phyloP scores from a whole-genome alignment of 306 rosid genomes.

The Lagenaria siceraria region DNA sequence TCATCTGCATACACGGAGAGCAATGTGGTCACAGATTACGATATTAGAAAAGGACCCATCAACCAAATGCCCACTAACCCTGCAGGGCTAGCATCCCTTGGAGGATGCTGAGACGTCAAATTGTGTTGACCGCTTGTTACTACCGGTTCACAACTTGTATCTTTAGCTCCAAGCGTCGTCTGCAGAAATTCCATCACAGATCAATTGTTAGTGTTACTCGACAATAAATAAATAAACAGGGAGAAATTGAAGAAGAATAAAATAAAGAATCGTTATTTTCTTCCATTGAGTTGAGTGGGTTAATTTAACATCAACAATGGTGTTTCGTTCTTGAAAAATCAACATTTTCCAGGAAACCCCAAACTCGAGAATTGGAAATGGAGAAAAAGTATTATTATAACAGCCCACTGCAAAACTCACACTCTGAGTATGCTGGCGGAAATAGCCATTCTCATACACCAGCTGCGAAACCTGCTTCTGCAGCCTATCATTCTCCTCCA shows the following conservation, averaged over 20 bases:
- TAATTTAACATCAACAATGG: background rate
- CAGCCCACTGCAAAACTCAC: conserved; percentile 21
- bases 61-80: conserved; percentile 75
- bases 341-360: background rate
- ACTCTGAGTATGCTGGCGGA: conserved; percentile 80
- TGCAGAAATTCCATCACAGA: conserved; percentile 18
- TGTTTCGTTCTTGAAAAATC: background rate
- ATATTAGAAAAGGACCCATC: conserved; percentile 43
- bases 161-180: conserved; percentile 81
- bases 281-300: too few relatives aligned
- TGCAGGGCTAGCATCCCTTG: conserved; percentile 99
- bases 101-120: conserved; percentile 91
- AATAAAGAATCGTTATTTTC: background rate
- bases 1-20: conserved; percentile 27
- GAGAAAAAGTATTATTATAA: background rate
- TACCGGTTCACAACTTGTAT: conserved; percentile 88
- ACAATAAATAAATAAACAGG: background rate
- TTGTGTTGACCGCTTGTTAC: conserved; percentile 90
- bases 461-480: conserved; percentile 95
- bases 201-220: background rate
- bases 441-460: conserved; percentile 91
- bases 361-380: background rate
- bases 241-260: background rate
- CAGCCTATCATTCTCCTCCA: conserved; percentile 99
- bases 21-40: conserved; percentile 20